Evolutionary conservation across 1,284 basidiomycete species (phyloP).

Genomic region (Cystobasidiaceae sp.): DNA sequence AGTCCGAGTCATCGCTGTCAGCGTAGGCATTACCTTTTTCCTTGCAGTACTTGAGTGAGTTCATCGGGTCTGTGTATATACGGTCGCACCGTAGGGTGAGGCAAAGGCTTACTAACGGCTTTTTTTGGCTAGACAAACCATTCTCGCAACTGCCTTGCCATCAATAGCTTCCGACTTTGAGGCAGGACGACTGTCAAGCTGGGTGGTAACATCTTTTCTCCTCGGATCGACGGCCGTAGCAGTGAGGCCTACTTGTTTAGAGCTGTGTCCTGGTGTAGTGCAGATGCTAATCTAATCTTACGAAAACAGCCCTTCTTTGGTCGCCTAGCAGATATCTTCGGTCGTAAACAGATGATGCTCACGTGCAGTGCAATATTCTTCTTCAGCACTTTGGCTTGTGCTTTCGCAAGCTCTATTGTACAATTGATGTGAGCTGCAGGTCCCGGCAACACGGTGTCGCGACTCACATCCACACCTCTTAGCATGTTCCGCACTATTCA

Average conservation of each 20-base stretch:
- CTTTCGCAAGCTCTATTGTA: neutral
- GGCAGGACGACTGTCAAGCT: constrained; percentile 5
- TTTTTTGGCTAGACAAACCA: neutral
- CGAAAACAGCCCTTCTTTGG: constrained; percentile 24
- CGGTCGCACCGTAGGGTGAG: neutral
- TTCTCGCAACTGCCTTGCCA: constrained; percentile 19
- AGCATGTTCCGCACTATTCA: constrained; percentile 14
- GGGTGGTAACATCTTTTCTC: constrained; percentile 16
- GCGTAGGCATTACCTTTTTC: neutral
- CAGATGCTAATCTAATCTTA: too few relatives aligned
- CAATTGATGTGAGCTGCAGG: neutral
- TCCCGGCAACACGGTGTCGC: neutral
- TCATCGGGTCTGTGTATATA: neutral
- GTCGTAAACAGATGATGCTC: neutral
- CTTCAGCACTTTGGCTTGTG: constrained; percentile 7
- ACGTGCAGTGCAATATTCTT: constrained; percentile 10
- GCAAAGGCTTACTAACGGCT: neutral
- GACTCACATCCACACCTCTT: neutral
- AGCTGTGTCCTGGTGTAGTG: too few relatives aligned
- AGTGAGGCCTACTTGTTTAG: neutral
- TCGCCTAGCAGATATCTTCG: constrained; percentile 19
- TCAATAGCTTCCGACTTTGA: constrained; percentile 17
- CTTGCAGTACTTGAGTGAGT: constrained; percentile 17
- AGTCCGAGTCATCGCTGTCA: neutral
- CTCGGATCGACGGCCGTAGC: constrained; percentile 5